Evolutionary conservation across 495 filamentous ascomycete genomes (phyloP).

Genomic region (Penicillium atrosanguineum): DNA sequence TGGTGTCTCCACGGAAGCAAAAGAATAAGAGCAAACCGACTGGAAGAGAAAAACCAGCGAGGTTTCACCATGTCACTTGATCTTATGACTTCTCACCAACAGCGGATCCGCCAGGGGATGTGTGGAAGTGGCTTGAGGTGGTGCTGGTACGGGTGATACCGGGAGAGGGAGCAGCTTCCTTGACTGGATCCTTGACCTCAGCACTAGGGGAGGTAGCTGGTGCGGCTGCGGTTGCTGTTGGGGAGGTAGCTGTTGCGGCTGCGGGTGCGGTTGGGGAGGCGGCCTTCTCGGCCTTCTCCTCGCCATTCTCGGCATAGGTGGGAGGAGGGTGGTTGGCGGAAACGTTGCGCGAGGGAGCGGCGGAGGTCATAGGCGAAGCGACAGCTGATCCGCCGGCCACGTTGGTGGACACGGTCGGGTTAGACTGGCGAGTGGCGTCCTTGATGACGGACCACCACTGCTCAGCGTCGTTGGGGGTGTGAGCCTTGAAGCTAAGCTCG

Average conservation of each 20-base stretch:
- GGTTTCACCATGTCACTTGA: background rate
- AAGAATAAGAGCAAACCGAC: too few relatives aligned
- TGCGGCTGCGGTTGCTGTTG: conserved; percentile 1
- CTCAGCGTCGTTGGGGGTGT: conserved; percentile 68
- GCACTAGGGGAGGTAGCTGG: background rate
- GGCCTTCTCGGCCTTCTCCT: conserved; percentile 16
- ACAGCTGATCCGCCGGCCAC: background rate
- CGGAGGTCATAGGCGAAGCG: conserved; percentile 1
- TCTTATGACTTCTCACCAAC: conserved; percentile 16
- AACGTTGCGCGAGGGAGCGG: conserved; percentile 1
- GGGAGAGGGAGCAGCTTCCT: conserved; percentile 2
- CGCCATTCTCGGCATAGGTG: conserved; percentile 26
- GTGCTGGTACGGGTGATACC: conserved; percentile 28
- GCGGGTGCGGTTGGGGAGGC: conserved; percentile 5
- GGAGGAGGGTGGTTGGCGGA: conserved; percentile 25
- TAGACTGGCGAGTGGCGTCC: conserved; percentile 29
- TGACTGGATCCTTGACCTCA: conserved; percentile 4
- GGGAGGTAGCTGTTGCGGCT: background rate
- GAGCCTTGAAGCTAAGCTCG: conserved; percentile 70
- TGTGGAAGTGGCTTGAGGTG: conserved; percentile 31
- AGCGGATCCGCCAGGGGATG: conserved; percentile 25
- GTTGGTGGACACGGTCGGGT: conserved; percentile 1
- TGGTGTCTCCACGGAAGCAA: background rate
- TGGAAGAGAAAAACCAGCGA: background rate
- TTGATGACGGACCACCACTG: conserved; percentile 79